Evolutionary conservation across 768 basidiomycete genomes (phyloP).

Genomic region (Boletus sensibilis): DNA sequence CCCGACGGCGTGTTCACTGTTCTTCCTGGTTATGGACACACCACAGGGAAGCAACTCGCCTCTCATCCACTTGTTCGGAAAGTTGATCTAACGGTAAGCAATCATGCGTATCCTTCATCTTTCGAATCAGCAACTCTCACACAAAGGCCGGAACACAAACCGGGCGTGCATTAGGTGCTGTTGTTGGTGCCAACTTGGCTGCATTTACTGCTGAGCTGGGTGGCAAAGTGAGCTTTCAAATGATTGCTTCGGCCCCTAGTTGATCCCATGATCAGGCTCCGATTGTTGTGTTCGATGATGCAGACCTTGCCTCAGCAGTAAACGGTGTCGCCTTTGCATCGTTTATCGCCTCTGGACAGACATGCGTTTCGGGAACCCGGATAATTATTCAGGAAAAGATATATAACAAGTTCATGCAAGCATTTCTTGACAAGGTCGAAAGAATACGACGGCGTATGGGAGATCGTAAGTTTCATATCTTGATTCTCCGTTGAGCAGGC

Average conservation of each 20-base stretch:
- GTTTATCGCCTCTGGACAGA: conserved; percentile 87
- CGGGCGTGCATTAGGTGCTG: conserved; percentile 68
- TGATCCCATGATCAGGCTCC: conserved; percentile 55
- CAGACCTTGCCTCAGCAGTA: conserved; percentile 68
- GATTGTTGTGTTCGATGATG: conserved; percentile 76
- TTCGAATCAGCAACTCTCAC: neutral
- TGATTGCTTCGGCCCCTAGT: neutral
- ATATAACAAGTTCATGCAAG: conserved; percentile 64
- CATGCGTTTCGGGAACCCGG: conserved; percentile 90
- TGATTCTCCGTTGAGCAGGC: neutral
- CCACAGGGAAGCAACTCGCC: conserved; percentile 63
- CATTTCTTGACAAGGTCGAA: conserved; percentile 60
- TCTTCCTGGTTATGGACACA: conserved; percentile 67
- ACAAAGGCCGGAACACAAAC: conserved; percentile 73
- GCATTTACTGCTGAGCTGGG: conserved; percentile 82
- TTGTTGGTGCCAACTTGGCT: conserved; percentile 73
- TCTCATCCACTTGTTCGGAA: conserved; percentile 68
- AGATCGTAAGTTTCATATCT: conserved; percentile 52
- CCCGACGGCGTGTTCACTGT: conserved; percentile 72
- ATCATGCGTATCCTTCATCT: neutral
- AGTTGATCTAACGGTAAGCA: conserved; percentile 77
- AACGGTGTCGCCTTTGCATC: conserved; percentile 83
- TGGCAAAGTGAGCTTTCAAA: conserved; percentile 57
- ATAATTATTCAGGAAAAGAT: conserved; percentile 68
- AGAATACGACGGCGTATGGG: conserved; percentile 73